These are phyloP conservation scores for Phanerodontia chrysosporium DNA, from an alignment of 768 basidiomycete species.

Conservation along the genomic window DNA sequence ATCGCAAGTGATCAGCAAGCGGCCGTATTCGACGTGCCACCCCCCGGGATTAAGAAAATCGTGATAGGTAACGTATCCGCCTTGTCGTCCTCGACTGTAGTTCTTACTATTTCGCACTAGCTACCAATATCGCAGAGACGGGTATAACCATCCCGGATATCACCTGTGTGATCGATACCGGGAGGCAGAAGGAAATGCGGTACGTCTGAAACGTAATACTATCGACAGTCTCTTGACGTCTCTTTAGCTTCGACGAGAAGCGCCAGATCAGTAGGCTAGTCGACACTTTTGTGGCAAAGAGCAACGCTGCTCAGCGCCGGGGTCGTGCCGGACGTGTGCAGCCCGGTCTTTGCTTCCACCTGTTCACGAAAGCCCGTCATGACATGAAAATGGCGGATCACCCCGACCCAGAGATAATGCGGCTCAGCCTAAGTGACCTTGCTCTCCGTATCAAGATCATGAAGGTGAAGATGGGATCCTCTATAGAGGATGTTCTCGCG, in stretches of 20 bases:
- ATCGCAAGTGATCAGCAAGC: conserved; percentile 89
- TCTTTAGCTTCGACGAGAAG: conserved; percentile 87
- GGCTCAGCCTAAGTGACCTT: conserved; percentile 88
- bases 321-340: conserved; percentile 92
- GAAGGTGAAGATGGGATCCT: conserved; percentile 77
- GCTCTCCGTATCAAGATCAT: conserved; percentile 91
- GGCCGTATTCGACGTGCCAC: conserved; percentile 87
- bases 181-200: conserved; percentile 94
- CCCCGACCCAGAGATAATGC: conserved; percentile 93
- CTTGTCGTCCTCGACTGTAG: conserved; percentile 8
- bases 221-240: conserved; percentile 3
- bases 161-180: conserved; percentile 92
- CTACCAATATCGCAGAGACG: conserved; percentile 93
- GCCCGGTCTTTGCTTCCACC: conserved; percentile 87
- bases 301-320: conserved; percentile 85
- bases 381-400: conserved; percentile 87
- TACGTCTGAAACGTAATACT: conserved; percentile 21
- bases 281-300: conserved; percentile 88
- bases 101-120: conserved; percentile 31
- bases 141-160: conserved; percentile 98
- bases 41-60: conserved; percentile 79
- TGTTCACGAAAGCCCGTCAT: conserved; percentile 86
- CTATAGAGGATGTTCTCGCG: conserved; percentile 87
- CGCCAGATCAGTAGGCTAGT: conserved; percentile 89
- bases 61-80: conserved; percentile 87